Base-by-base conservation (phyloP, 345 rosid genomes). In the Gossypium raimondii region DNA sequence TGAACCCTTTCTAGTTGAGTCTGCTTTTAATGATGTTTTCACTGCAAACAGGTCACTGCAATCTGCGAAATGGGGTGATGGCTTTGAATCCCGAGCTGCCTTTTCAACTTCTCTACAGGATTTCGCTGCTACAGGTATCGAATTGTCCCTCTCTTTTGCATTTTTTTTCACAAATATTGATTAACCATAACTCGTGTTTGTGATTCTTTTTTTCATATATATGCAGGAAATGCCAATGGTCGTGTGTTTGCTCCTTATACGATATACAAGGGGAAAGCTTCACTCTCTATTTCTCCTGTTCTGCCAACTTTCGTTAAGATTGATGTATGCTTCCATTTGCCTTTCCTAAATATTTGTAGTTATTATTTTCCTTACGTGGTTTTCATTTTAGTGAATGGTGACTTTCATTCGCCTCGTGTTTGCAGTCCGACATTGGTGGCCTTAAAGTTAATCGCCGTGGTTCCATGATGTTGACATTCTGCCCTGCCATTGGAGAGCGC, bases 231-330 rank as follows among this genome's bases (percentile, higher is more conserved):
- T 60, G 43, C 64, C 65, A 73, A 75, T 56, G 86, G 80, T 79
- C 83, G 93, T n/a, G 74, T 91, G 56, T 89, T 81, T 76, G 97
- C 98, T 59, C 89, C 94, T 3, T 93, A 86, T 79, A 73, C 90
- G 62, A 59, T 93, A 44, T 93, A 79, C 88, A 95, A 95, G 84
- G 99, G 98, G 16, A 93, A 88, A 83, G 96, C 97, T 81, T 93
- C 97, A 4, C 85, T 95, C 73, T 88, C 92, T 79, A 85, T 91
- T 67, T 55, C 80, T 67, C 99, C 99, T 24, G 72, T 86, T 75
- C 87, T 86, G 7, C 99, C 97, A 11, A 87, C 88, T 76, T 93
- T 95, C 75, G 60, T 75, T 16, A 82, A 82, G 80, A 18, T 80
- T 41, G 88, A 83, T 74, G 97, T 94, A 82, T 78, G 84, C 56